These are phyloP conservation scores for Scheffersomyces titani DNA, from an alignment of 1,139 yeast genomes.

Conservation along the genomic window DNA sequence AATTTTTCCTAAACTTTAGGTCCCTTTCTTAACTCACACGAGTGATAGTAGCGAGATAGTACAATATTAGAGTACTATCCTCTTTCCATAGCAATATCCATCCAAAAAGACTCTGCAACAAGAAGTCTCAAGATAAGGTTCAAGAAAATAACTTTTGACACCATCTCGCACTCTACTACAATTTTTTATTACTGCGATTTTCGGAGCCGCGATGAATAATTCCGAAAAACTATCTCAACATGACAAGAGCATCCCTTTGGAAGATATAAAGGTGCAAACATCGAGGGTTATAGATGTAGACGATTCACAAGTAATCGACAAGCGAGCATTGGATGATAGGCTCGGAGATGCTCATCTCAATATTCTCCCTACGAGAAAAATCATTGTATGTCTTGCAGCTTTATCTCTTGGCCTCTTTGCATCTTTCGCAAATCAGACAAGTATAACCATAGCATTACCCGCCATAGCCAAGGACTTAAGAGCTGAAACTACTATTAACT, in stretches of 20 bases:
- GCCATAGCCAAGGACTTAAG: conserved; percentile 35
- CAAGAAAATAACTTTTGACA: not conserved
- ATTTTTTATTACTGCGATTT: not conserved
- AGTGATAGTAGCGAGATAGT: not conserved
- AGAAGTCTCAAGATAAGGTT: not conserved
- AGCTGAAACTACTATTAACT: conserved; percentile 42
- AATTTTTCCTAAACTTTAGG: not conserved
- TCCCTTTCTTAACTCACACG: not conserved
- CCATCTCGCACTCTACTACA: not conserved
- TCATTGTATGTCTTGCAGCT: conserved; percentile 25
- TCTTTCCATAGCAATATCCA: not conserved
- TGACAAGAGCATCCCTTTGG: not conserved
- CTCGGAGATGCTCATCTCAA: conserved; percentile 32
- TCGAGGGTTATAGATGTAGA: not conserved
- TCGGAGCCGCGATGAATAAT: not conserved
- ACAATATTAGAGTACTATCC: not conserved
- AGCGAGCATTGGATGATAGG: conserved; percentile 11
- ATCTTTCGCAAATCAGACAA: conserved; percentile 46
- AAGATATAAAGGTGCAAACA: not conserved
- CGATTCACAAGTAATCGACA: not conserved
- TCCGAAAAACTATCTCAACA: not conserved
- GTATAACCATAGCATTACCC: conserved; percentile 42
- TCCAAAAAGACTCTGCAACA: not conserved
- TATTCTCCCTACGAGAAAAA: conserved; percentile 23
- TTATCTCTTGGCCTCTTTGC: conserved; percentile 27